Base-by-base conservation (phyloP, 163 green algal genomes). In the Chlamydomonas reinhardtii region DNA sequence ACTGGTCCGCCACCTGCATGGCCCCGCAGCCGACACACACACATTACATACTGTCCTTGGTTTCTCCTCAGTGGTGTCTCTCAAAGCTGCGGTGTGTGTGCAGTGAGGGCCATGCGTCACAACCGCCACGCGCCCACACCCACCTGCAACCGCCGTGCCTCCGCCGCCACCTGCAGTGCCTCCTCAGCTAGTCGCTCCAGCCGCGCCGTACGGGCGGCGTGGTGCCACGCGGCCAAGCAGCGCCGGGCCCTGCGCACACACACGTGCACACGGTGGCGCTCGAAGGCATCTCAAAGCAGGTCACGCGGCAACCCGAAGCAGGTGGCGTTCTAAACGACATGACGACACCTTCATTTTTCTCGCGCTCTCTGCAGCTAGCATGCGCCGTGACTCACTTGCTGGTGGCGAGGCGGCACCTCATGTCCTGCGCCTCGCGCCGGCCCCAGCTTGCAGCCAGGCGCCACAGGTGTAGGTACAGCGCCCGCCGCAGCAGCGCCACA, bases 1-100 rank as follows among this genome's bases (percentile, higher is more conserved):
- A 87, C 37, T 76, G 81, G 14, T 4, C 14, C 35, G 81, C 81
- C 31, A 87, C 59, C 81, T 87, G 81, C 37, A 32, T n/a, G n/a
- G n/a, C n/a, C n/a, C n/a, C n/a, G 73, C 15, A 4, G 64, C n/a
- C 29, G 64, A 56, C n/a, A 22, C 1, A 56, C 14, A 56, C 14
- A 19, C 48, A 56, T 29, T 48, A 31, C 2, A 22, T 14, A 37
- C n/a, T n/a, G n/a, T n/a, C n/a, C n/a, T n/a, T n/a, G n/a, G n/a
- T n/a, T n/a, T n/a, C n/a, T n/a, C n/a, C n/a, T n/a, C n/a, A n/a
- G n/a, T n/a, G n/a, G n/a, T n/a, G n/a, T n/a, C n/a, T n/a, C n/a
- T n/a, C n/a, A n/a, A n/a, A n/a, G n/a, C n/a, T n/a, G n/a, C n/a
- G n/a, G n/a, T n/a, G n/a, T n/a, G n/a, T n/a, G n/a, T n/a, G n/a